phyloP scores from a whole-genome alignment of 352 stramenopile species.

The Thalassiosira delicatula region DNA sequence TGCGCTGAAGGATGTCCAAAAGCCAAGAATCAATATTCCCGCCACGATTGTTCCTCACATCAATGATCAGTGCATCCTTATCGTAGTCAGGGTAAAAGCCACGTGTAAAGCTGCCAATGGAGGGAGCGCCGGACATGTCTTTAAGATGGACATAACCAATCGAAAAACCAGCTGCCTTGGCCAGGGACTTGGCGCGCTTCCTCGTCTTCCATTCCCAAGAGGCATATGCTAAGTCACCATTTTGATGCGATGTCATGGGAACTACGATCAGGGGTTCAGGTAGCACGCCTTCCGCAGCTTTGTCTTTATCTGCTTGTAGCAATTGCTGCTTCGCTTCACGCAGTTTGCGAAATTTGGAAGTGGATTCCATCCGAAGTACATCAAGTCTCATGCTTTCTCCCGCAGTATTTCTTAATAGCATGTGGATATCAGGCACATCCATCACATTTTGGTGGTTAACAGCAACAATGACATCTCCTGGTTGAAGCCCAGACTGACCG shows the following conservation, averaged over 20 bases:
- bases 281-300: constrained; percentile 9
- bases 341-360: constrained; percentile 18
- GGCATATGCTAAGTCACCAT: constrained; percentile 58
- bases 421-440: constrained; percentile 72
- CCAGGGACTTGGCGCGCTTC: constrained; percentile 59
- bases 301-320: constrained; percentile 1
- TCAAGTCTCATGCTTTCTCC: constrained; percentile 71
- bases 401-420: constrained; percentile 67
- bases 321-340: constrained; percentile 12
- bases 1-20: constrained; percentile 73
- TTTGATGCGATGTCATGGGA: constrained; percentile 51
- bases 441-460: constrained; percentile 69
- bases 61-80: constrained; percentile 77
- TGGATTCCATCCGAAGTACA: constrained; percentile 66
- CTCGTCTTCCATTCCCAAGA: constrained; percentile 82
- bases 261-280: constrained; percentile 68
- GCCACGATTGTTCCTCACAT: constrained; percentile 76
- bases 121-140: constrained; percentile 65
- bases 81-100: constrained; percentile 80
- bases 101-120: constrained; percentile 73
- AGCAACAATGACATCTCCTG: constrained; percentile 59
- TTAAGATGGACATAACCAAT: constrained; percentile 76
- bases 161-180: constrained; percentile 63
- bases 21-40: constrained; percentile 80
- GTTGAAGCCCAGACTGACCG: constrained; percentile 62